Evolutionary conservation across 805 yeast genomes (phyloP).

Genomic region (Saturnispora besseyi): DNA sequence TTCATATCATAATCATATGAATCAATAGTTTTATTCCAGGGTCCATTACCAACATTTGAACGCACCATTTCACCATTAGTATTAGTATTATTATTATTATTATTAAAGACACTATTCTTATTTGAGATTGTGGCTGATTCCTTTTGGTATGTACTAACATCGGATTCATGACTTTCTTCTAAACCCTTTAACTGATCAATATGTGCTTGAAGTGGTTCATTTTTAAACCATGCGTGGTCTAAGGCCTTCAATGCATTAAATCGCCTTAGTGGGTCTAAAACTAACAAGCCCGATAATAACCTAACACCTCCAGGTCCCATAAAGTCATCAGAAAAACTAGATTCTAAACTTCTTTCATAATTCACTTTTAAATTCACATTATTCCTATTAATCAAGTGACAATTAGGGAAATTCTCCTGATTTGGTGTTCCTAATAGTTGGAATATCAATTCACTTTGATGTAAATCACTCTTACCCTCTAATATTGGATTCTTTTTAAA

Average conservation of each 20-base stretch:
- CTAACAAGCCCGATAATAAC: conserved; percentile 52
- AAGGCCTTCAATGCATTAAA: conserved; percentile 75
- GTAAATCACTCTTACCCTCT: conserved; percentile 77
- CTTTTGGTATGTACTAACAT: conserved; percentile 49
- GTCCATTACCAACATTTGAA: background rate
- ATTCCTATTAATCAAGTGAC: conserved; percentile 47
- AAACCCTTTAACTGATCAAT: conserved; percentile 52
- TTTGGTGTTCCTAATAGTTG: conserved; percentile 75
- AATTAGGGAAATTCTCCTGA: conserved; percentile 51
- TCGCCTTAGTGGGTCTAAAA: conserved; percentile 63
- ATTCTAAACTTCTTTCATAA: conserved; percentile 35
- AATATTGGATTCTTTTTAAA: conserved; percentile 75
- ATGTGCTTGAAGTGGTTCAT: conserved; percentile 54
- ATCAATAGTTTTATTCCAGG: background rate
- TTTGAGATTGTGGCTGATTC: conserved; percentile 15
- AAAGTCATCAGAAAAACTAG: conserved; percentile 34
- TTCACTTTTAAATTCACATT: conserved; percentile 29
- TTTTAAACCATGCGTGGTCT: conserved; percentile 56
- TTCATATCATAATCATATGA: background rate
- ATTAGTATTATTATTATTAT: background rate
- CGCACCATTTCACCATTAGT: background rate
- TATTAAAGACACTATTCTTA: background rate
- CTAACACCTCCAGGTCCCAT: conserved; percentile 37
- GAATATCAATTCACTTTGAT: conserved; percentile 79
- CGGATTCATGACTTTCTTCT: conserved; percentile 87